phyloP scores from a whole-genome alignment of 1,139 yeast species.

The Insectozyma bohioensis region DNA sequence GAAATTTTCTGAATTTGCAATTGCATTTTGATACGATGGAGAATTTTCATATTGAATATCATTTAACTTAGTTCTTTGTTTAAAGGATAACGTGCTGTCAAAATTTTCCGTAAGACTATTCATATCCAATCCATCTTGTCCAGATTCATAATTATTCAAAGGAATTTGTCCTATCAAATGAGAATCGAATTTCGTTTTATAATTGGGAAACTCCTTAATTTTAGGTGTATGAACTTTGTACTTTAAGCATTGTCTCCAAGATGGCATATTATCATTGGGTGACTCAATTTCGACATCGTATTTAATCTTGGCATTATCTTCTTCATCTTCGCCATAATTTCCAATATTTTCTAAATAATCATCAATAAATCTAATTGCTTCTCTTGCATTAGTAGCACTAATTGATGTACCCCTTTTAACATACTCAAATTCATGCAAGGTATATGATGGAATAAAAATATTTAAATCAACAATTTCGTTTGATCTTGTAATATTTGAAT shows the following conservation, averaged over 20 bases:
- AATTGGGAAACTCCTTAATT: constrained; percentile 47
- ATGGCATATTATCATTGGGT: constrained; percentile 45
- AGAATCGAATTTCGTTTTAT: constrained; percentile 37
- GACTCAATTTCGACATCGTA: constrained; percentile 32
- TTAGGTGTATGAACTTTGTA: constrained; percentile 46
- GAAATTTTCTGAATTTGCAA: constrained; percentile 28
- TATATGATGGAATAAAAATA: constrained; percentile 51
- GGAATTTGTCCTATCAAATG: constrained; percentile 20
- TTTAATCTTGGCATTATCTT: constrained; percentile 11
- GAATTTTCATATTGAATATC: constrained; percentile 39
- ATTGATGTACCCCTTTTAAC: constrained; percentile 55
- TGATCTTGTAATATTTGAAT: constrained; percentile 18
- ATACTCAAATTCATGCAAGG: constrained; percentile 56
- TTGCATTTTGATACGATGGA: constrained; percentile 25
- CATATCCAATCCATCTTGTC: background rate
- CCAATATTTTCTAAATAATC: constrained; percentile 23
- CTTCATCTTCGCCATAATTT: constrained; percentile 11
- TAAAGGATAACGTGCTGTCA: constrained; percentile 11
- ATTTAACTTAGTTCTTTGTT: no score
- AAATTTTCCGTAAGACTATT: constrained; percentile 11
- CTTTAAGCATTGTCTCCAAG: constrained; percentile 49
- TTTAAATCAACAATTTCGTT: constrained; percentile 25
- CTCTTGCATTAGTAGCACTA: constrained; percentile 56
- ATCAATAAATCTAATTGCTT: constrained; percentile 56
- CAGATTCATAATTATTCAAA: background rate